Base-by-base conservation (phyloP, 2,329 filamentous ascomycete genomes). In the Colletotrichum camelliae region DNA sequence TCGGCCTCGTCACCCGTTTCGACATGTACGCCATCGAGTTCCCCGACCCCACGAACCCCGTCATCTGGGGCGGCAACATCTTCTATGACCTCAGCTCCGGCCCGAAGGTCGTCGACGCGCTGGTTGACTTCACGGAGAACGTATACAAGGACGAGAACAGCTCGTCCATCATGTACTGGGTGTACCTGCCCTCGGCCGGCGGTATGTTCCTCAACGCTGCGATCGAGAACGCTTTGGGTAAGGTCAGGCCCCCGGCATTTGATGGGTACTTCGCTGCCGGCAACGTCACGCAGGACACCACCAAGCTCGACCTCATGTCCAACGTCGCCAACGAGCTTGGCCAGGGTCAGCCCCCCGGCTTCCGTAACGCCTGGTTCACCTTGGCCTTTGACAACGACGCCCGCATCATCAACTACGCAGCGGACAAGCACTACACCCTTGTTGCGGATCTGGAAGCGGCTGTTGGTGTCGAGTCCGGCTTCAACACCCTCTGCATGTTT, bases 1-100 rank as follows among this genome's bases (percentile, higher is more conserved):
- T 88, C 18, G 87, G 86, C 10, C 79, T 86, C 10, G 80, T 85
- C 18, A 84, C 86, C 5, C 79, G 80, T 27, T 80, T 83, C 24
- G 82, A 84, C 29, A 77, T 84, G 80, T 77, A 79, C n/a, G 77
- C 81, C 13, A 82, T 84, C 15, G 80, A 81, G 27, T 82, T 81
- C 24, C 78, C 71, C 7, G 78, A 82, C 69, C 77, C 77, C 2
- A 52, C 60, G 5, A 79, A 79, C 8, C 81, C 81, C 3, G 78
- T 79, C 4, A 78, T 84, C 5, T 84, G 82, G 83, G 82, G 83
- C 5, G 82, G 82, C 5, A 82, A 81, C 62, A 67, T 83, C 4
- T 71, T 79, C 55, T 83, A 80, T 68, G 77, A 79, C 35, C 72
- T 80, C 5, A 74, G 74, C 4, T 77, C 79, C 24, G 76, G 77